Conservation (phyloP, 352 stramenopile species). For the Pythium dissotocum region DNA sequence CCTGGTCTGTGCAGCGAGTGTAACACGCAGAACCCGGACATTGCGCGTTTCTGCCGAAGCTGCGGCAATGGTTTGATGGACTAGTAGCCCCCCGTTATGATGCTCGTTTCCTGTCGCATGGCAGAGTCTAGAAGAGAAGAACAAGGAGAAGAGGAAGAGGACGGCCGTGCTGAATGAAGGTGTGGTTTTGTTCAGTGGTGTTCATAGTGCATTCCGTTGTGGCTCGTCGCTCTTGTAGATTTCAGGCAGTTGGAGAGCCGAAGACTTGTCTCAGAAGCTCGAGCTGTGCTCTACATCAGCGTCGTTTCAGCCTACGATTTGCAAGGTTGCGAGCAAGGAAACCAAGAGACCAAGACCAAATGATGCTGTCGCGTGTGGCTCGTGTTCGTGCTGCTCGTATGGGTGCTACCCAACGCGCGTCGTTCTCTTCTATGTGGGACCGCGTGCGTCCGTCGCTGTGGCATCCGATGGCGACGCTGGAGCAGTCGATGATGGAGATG, state of each 20-base stretch:
- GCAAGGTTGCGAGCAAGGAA: neutral
- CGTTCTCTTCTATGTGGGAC: slow-evolving; percentile 74
- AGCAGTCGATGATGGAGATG: slow-evolving; percentile 72
- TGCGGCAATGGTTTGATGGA: slow-evolving; percentile 75
- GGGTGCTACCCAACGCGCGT: neutral
- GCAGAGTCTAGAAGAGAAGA: slow-evolving; percentile 10
- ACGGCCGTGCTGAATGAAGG: neutral
- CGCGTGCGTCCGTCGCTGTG: slow-evolving; percentile 71
- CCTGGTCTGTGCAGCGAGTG: slow-evolving; percentile 72
- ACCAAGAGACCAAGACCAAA: neutral
- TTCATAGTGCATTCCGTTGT: neutral
- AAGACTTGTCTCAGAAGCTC: neutral
- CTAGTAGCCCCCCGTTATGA: slow-evolving; percentile 25
- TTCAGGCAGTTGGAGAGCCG: neutral
- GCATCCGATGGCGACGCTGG: slow-evolving; percentile 73
- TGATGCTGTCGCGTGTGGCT: neutral
- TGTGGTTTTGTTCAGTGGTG: neutral
- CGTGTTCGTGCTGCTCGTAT: neutral
- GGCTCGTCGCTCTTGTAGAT: neutral
- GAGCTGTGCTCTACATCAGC: neutral
- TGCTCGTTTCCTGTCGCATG: slow-evolving; percentile 9
- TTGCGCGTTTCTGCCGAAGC: slow-evolving; percentile 78
- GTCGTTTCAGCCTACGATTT: neutral
- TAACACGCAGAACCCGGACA: slow-evolving; percentile 68
- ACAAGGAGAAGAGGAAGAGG: slow-evolving; percentile 16